Percentiles rank a stretch among this genome's conserved stretches.
phyloP scores from a whole-genome alignment of 2,329 filamentous ascomycete species.

The Diplocarpon mali region DNA sequence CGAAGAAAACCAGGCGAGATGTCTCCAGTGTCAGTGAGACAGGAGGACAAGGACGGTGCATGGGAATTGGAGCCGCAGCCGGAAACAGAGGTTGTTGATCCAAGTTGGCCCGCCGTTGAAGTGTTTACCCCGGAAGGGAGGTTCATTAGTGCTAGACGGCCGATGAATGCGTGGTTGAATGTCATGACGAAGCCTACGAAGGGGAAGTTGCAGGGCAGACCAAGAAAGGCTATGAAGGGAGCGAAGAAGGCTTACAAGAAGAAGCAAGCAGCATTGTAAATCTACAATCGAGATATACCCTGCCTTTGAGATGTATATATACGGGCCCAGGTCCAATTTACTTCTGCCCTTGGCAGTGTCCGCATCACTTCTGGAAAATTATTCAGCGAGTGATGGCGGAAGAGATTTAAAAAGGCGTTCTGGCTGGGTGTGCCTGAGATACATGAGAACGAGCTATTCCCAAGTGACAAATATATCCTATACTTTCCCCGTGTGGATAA shows the following conservation, averaged over 20 bases:
- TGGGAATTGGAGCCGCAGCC: conserved; percentile 7
- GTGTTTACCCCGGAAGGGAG: conserved; percentile 79
- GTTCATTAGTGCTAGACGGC: conserved; percentile 55
- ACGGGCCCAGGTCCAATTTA: background rate
- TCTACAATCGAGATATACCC: conserved; percentile 5
- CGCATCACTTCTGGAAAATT: no score
- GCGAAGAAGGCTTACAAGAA: conserved; percentile 35
- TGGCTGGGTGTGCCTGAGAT: no score
- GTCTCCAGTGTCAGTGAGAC: conserved; percentile 3
- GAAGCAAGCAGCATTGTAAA: background rate
- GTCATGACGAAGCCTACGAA: conserved; percentile 43
- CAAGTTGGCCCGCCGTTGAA: conserved; percentile 61
- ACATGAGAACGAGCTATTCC: no score
- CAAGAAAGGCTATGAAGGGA: conserved; percentile 60
- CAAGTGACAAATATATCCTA: no score
- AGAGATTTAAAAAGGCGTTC: no score
- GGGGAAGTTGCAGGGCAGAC: conserved; percentile 42
- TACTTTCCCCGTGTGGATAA: no score
- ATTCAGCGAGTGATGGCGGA: no score
- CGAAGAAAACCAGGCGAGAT: conserved; percentile 40
- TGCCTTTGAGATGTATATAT: background rate
- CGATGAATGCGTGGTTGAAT: conserved; percentile 60
- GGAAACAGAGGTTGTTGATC: conserved; percentile 19
- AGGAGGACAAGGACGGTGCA: conserved; percentile 1
- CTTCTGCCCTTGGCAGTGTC: no score